Conservation (phyloP, 2,329 filamentous ascomycete species). For the Colletotrichum sp. region DNA sequence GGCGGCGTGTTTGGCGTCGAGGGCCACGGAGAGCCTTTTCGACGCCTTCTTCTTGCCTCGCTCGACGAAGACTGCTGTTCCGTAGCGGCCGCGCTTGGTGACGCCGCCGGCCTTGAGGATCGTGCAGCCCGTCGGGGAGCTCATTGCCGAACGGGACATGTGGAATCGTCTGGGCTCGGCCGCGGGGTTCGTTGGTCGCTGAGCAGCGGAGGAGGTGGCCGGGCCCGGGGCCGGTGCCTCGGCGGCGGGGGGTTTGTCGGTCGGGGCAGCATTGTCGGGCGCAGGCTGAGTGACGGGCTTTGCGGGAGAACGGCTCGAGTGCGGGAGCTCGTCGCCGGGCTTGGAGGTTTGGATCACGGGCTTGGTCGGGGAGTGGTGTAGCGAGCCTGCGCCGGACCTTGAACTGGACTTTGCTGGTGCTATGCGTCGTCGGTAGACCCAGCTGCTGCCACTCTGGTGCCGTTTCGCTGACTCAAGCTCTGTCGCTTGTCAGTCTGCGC, state of each 20-base stretch:
- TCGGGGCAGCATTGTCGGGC: neutral
- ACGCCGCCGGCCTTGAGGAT: slow-evolving; percentile 29
- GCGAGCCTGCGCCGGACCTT: slow-evolving; percentile 23
- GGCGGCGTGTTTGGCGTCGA: slow-evolving; percentile 22
- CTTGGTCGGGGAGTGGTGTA: slow-evolving; percentile 24
- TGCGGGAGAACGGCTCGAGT: slow-evolving; percentile 26
- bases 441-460: slow-evolving; percentile 54
- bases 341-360: slow-evolving; percentile 57
- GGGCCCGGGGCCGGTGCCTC: neutral
- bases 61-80: slow-evolving; percentile 62
- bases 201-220: neutral
- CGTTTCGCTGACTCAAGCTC: slow-evolving; percentile 62
- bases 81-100: slow-evolving; percentile 46
- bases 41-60: slow-evolving; percentile 45
- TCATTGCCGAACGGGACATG: slow-evolving; percentile 54
- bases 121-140: slow-evolving; percentile 31
- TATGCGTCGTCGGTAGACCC: slow-evolving; percentile 61
- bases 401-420: slow-evolving; percentile 30
- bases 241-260: neutral
- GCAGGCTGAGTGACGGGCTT: slow-evolving; percentile 8
- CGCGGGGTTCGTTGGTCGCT: slow-evolving; percentile 17
- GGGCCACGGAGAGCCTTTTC: slow-evolving; percentile 25
- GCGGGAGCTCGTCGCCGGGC: slow-evolving; percentile 37
- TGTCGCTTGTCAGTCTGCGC: slow-evolving; percentile 26
- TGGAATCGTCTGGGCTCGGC: slow-evolving; percentile 58